Evolutionary conservation across 805 yeast species (phyloP), one percentile per base, ranked within the genome.

Genomic region (Candida krabiensis): DNA sequence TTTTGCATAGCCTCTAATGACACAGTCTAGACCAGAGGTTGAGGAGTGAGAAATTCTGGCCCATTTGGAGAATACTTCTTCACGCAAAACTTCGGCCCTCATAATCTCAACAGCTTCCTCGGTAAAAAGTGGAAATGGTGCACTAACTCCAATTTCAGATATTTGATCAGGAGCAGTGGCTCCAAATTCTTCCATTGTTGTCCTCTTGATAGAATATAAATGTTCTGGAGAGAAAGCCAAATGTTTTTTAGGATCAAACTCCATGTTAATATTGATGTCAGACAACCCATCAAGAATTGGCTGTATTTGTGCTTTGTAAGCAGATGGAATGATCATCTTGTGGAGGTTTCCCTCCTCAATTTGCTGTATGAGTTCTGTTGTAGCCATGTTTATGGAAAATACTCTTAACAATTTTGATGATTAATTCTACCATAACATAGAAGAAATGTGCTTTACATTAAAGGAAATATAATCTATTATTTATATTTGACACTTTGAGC

Each of bases 121-220:
- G 1, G 81, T 76, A 59, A 79, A 79, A 31, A 79, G 62, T 4
- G 80, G 80, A 56, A 79, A 79, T 1, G 84, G 81, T 38, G 73
- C 79, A 37, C 74, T 64, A 16, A 75, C 83, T 14, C 80, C 85
- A 48, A 77, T 66, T 3, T 69, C 70, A 16, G 78, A 68, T 37
- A 79, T 73, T 53, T 75, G 80, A 41, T 66, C 60, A 28, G 66
- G 65, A 46, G 63, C 56, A 28, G 68, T 50, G 39, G 70, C 56
- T 0, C 77, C 79, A 40, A 79, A 62, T 42, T 78, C 81, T 32
- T 63, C 70, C 70, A 77, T 67, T 7, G 75, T 70, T 28, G 65
- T 53, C 45, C 69, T 60, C 43, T 65, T 59, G 22, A 67, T 63
- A 32, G 55, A 59, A 13, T 60, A 52, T 30, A 56, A 63, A 37